Evolutionary conservation across 768 basidiomycete species (phyloP), one percentile per base, ranked within the genome.

Genomic region (Gyrodon lividus): DNA sequence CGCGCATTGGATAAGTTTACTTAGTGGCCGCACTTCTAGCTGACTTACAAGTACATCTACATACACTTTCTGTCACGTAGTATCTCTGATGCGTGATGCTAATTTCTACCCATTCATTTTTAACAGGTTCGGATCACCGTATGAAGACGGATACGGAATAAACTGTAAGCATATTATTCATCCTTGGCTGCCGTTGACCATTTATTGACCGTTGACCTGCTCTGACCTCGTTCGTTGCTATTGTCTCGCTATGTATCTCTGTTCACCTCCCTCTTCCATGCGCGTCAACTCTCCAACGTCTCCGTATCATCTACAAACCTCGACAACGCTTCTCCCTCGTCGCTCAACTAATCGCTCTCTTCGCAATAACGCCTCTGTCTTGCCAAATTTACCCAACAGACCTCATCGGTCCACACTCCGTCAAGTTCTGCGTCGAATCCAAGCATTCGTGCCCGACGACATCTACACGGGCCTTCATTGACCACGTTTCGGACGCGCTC

Each of bases 361-460:
- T 37, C 30, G n/a, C 16, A 4, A 26, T 13, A 17, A 34, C 12
- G 10, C 67, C 52, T 64, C 68, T 71, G 28, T 46, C 40, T 41
- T 20, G 17, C 10, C 24, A 14, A 51, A 38, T 34, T 23, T 22
- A 22, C 23, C 19, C 44, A 14, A 20, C 59, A 96, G 95, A 97
- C 68, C 79, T 96, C 51, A 80, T 89, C 50, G 91, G 86, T 13
- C 82, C 86, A 13, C 71, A 84, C 38, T 74, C 84, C 51, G 76
- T 98, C 63, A 95, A 93, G 69, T 94, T 97, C 71, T 94, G 96
- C 2, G 84, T 97, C 64, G 96, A 98, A 66, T 91, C 88, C 40
- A 98, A 98, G 67, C 72, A 77, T 53, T 87, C 87, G 5, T 82
- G 76, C 54, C 63, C 77, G 4, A 61, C 71, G 16, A 95, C 93